Conservation (phyloP, 1,284 basidiomycete genomes). For the Tausonia pullulans region DNA sequence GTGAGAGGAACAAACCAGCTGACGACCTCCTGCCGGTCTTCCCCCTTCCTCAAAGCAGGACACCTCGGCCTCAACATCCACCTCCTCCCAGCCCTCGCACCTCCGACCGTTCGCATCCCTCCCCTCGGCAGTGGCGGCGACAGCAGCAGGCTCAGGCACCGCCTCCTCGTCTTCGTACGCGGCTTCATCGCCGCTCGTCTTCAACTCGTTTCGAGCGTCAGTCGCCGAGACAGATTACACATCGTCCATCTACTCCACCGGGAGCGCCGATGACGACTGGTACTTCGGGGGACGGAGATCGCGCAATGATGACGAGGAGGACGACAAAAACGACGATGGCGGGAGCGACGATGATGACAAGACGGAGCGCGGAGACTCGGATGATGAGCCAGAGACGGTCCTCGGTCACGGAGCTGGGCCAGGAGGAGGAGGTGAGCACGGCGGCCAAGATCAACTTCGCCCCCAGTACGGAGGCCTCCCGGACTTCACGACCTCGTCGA, state of each 20-base stretch:
- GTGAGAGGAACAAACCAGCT: not conserved
- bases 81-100: not conserved
- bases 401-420: not conserved
- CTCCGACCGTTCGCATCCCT: no score
- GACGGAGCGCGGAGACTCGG: conserved; percentile 1
- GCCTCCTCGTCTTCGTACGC: no score
- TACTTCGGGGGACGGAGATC: not conserved
- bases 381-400: not conserved
- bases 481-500: not conserved
- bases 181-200: not conserved
- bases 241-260: not conserved
- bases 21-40: not conserved
- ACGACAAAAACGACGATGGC: not conserved
- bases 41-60: not conserved
- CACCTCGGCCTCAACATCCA: not conserved
- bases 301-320: not conserved
- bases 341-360: conserved; percentile 1
- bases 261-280: not conserved
- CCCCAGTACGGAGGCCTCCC: not conserved
- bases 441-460: no score
- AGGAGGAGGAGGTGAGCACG: not conserved
- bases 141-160: no score
- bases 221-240: not conserved
- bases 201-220: conserved; percentile 1
- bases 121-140: no score